Base-by-base conservation (phyloP, 179 eudicot genomes). In the Beta lomatogona region DNA sequence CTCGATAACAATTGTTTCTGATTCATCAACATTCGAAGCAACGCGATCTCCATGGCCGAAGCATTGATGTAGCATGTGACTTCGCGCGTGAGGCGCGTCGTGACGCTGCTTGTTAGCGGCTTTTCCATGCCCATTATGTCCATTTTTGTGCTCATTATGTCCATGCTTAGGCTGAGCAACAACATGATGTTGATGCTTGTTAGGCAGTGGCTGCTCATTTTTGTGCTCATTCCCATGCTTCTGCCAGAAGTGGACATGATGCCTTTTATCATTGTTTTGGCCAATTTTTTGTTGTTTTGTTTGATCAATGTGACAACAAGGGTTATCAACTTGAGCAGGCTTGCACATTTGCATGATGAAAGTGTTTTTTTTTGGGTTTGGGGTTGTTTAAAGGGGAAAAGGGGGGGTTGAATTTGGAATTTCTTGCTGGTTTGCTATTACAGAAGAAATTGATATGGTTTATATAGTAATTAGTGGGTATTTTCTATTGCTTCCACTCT, bases 391-490 rank as follows among this genome's bases (percentile, higher is more conserved):
- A n/a, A n/a, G n/a, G 1, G 22, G 41, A 25, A 1, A 1, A 0
- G 22, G 41, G 0, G 2, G 41, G 41, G 28, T 6, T 10, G 10
- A 14, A 9, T 25, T 1, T 46, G 0, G 72, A 10, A 13, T 6
- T 70, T 58, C 31, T 76, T 70, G 71, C 10, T 68, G 1, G 22
- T 36, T 60, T 79, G 76, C 44, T 50, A 75, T 9, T 48, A 18
- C 36, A 71, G 61, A 59, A 18, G 21, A 76, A 55, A 21, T 63
- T 41, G 22, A 65, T n/a, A 73, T 64, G 81, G 57, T 36, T 81
- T 80, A 77, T 81, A 80, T 84, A 81, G 19, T 73, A 13, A 21
- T 54, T n/a, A n/a, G n/a, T n/a, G n/a, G n/a, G n/a, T n/a, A n/a
- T n/a, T n/a, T n/a, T n/a, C n/a, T n/a, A n/a, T n/a, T n/a, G 19